phyloP scores from a whole-genome alignment of 2,329 filamentous ascomycete species.

The Fusarium anguioides region DNA sequence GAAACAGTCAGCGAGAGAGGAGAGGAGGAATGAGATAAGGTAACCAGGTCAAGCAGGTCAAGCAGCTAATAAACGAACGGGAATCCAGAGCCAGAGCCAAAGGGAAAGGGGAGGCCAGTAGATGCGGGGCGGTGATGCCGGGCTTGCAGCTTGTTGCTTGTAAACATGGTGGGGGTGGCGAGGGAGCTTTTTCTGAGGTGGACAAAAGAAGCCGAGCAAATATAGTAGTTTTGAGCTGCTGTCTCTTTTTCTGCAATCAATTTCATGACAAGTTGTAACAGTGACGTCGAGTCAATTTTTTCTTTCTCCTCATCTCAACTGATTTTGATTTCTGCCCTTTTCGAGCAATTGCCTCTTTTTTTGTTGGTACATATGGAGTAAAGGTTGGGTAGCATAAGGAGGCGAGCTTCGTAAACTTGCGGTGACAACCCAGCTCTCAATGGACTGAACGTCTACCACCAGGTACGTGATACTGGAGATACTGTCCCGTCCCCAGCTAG shows the following conservation, averaged over 20 bases:
- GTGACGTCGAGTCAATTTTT: constrained; percentile 24
- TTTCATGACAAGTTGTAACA: constrained; percentile 16
- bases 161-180: constrained; percentile 40
- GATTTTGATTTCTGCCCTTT: not conserved
- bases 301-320: not conserved
- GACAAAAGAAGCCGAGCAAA: constrained; percentile 21
- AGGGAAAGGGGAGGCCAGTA: constrained; percentile 32
- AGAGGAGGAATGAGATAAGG: constrained; percentile 36
- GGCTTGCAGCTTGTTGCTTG: constrained; percentile 22
- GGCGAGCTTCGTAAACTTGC: constrained; percentile 11
- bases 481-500: not conserved
- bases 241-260: constrained; percentile 11
- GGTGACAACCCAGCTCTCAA: constrained; percentile 18
- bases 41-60: constrained; percentile 15
- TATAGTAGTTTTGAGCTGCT: not conserved
- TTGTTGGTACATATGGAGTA: constrained; percentile 1
- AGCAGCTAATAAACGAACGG: constrained; percentile 6
- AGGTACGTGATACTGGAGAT: constrained; percentile 19
- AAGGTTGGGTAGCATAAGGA: constrained; percentile 1
- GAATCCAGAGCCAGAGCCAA: not conserved
- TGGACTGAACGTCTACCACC: constrained; percentile 9
- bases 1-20: not conserved
- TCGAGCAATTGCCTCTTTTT: constrained; percentile 10
- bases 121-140: constrained; percentile 41
- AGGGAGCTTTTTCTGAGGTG: constrained; percentile 16